phyloP scores from a whole-genome alignment of 2,329 filamentous ascomycete genomes.

The Alternaria burnsii region DNA sequence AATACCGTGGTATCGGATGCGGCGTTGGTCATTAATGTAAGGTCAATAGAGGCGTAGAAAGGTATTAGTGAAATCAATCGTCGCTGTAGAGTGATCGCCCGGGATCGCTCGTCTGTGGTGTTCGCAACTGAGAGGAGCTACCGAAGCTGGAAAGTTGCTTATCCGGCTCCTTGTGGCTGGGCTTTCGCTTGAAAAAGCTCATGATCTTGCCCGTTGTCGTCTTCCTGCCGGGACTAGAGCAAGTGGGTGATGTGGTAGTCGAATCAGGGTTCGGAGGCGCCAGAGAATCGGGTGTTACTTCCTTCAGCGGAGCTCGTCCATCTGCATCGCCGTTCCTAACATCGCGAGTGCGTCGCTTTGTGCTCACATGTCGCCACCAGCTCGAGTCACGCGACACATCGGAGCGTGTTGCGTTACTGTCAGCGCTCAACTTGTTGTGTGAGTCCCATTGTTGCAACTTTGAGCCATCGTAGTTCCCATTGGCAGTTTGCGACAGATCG shows the following conservation, averaged over 20 bases:
- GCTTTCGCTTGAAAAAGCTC: constrained; percentile 49
- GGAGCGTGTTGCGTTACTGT: constrained; percentile 40
- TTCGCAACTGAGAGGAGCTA: constrained; percentile 47
- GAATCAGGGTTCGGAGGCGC: constrained; percentile 36
- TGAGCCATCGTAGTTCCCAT: constrained; percentile 45
- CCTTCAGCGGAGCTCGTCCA: constrained; percentile 33
- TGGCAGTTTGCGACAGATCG: constrained; percentile 42
- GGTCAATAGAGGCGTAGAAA: constrained; percentile 15
- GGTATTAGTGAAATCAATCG: constrained; percentile 33
- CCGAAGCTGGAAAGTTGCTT: constrained; percentile 48
- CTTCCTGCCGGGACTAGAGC: constrained; percentile 36
- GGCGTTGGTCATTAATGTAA: constrained; percentile 27
- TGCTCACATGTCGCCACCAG: constrained; percentile 50
- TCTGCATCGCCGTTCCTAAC: constrained; percentile 43
- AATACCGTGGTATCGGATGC: constrained; percentile 30
- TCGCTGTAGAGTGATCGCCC: constrained; percentile 47
- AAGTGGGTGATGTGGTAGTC: constrained; percentile 31
- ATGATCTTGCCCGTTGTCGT: constrained; percentile 47
- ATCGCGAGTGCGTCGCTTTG: constrained; percentile 38
- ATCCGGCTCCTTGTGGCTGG: constrained; percentile 39
- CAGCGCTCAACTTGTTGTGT: constrained; percentile 41
- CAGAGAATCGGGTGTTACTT: constrained; percentile 28
- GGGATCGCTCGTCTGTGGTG: constrained; percentile 46
- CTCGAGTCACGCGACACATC: constrained; percentile 43
- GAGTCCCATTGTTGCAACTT: constrained; percentile 44